A percentile compares a stretch with the other conserved stretches of the same genome.
Evolutionary conservation across 176 grass and related monocot genomes (phyloP).

Genomic region (Aechmea fasciata): DNA sequence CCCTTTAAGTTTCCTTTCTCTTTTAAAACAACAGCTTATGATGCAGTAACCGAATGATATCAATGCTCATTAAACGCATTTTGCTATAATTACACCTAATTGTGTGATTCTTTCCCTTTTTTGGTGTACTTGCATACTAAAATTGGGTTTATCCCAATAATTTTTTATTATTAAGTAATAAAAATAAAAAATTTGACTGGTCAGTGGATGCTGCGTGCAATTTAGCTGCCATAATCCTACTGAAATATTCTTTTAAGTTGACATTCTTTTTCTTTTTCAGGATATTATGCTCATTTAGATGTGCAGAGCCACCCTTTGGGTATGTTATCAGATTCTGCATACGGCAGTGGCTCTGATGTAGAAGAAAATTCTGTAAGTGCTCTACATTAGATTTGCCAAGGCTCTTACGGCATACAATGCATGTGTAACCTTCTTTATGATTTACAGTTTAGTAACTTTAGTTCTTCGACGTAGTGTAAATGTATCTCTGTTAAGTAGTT

Average conservation of each 20-base stretch:
- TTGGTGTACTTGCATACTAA: not conserved
- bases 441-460: not conserved
- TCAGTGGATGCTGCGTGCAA: too few relatives aligned
- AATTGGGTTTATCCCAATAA: not conserved
- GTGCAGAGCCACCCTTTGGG: not conserved
- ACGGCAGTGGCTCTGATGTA: not conserved
- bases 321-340: not conserved
- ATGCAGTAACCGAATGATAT: too few relatives aligned
- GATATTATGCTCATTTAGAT: constrained; percentile 3
- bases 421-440: not conserved
- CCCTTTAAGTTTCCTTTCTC: not conserved
- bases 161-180: too few relatives aligned
- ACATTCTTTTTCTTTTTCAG: not conserved
- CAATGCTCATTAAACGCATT: not conserved
- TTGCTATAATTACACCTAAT: not conserved
- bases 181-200: too few relatives aligned
- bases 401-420: not conserved
- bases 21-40: not conserved
- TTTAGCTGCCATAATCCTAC: too few relatives aligned
- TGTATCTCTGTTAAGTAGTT: not conserved
- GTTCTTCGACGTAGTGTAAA: not conserved
- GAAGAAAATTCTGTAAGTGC: constrained; percentile 6
- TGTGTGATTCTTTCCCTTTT: too few relatives aligned
- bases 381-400: not conserved
- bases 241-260: not conserved